These are phyloP conservation scores for Sabuloglossum arenarium DNA, from an alignment of 495 filamentous ascomycete species.

Conservation along the genomic window DNA sequence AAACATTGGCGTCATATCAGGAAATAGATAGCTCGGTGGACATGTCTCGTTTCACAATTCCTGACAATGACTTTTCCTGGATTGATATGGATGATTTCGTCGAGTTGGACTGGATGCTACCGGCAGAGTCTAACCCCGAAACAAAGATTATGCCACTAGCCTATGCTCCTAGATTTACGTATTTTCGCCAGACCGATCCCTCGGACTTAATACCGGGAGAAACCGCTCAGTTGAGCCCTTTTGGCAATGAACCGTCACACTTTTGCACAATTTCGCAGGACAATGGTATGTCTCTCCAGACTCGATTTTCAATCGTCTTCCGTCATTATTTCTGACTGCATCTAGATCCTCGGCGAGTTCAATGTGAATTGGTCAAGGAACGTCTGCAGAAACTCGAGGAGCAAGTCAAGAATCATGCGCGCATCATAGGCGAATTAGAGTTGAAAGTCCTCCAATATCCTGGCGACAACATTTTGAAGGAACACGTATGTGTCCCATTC, in stretches of 20 bases:
- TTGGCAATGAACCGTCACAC: slow-evolving; percentile 83
- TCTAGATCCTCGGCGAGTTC: slow-evolving; percentile 64
- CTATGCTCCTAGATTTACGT: slow-evolving; percentile 84
- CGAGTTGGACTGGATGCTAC: slow-evolving; percentile 88
- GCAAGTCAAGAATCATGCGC: slow-evolving; percentile 52
- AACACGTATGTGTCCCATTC: background rate
- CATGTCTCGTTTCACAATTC: slow-evolving; percentile 79
- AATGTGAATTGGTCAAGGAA: slow-evolving; percentile 62
- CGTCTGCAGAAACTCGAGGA: slow-evolving; percentile 57
- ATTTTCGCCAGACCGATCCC: slow-evolving; percentile 95
- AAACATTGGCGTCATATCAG: slow-evolving; percentile 34
- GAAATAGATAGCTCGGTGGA: slow-evolving; percentile 35
- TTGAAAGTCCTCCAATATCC: slow-evolving; percentile 17
- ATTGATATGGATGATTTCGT: slow-evolving; percentile 99
- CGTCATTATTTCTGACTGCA: background rate
- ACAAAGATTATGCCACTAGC: slow-evolving; percentile 85
- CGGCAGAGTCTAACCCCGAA: slow-evolving; percentile 73
- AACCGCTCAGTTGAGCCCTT: slow-evolving; percentile 54
- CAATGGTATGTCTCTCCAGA: slow-evolving; percentile 22
- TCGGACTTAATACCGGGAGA: slow-evolving; percentile 43
- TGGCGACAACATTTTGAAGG: background rate
- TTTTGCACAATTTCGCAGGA: slow-evolving; percentile 86
- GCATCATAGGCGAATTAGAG: slow-evolving; percentile 21
- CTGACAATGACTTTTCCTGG: slow-evolving; percentile 85
- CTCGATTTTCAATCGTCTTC: background rate